Base-by-base conservation (phyloP, 2,329 filamentous ascomycete species). In the Pseudogymnoascus sp. region DNA sequence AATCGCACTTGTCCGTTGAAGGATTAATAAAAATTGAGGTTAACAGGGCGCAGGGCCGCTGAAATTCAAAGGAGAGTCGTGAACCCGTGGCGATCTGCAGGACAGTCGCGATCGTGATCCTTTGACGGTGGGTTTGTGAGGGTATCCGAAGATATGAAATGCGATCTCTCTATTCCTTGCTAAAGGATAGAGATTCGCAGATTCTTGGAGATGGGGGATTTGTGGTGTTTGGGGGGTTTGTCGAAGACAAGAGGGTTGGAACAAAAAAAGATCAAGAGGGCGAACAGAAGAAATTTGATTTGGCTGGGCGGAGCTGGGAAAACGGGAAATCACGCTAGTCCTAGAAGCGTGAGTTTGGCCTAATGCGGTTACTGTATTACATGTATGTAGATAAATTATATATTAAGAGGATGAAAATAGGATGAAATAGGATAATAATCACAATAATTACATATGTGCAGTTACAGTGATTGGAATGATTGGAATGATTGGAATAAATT, bases 11-110 rank as follows among this genome's bases (percentile, higher is more conserved):
- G 49, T 55, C 49, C 49, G 49, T 55, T 55, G 49, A 33, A 55
- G 49, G 49, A 55, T 55, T 33, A 52, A 28, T 25, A 41, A 60
- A 61, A 49, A 8, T 16, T 61, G 60, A 61, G 42, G 22, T n/a
- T 33, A 22, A 61, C 28, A 33, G 42, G 28, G 28, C 28, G 39
- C 36, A 61, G 60, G 60, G 36, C 60, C 42, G n/a, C 60, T 39
- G 58, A 42, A 38, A 49, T 61, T 49, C 60, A 61, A 61, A 61
- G 60, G 60, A 61, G 60, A 61, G 60, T 61, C 28, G 60, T 39
- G 42, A 25, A 39, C 14, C 36, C 38, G 60, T 45, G 38, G 38
- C 42, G 36, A 45, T 61, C 28, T 61, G 36, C 38, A 61, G 36
- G 60, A 33, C 60, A 45, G 36, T 61, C 36, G 35, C 60, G 58